phyloP scores from a whole-genome alignment of 1,284 basidiomycete species.

The Taiwanofungus camphoratus region DNA sequence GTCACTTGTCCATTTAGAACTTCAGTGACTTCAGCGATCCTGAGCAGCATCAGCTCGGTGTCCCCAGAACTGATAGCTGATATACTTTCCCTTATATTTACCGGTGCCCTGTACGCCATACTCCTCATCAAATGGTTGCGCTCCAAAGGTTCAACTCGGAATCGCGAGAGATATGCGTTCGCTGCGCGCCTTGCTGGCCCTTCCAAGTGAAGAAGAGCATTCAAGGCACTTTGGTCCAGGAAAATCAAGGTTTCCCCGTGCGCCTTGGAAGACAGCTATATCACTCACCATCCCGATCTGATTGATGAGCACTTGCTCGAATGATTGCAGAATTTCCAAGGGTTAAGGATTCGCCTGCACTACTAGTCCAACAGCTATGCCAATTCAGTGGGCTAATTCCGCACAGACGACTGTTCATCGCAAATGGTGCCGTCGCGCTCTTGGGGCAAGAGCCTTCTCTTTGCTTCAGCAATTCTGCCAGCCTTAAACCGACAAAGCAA shows the following conservation, averaged over 20 bases:
- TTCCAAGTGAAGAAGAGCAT: too few relatives aligned
- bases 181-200: too few relatives aligned
- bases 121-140: background rate
- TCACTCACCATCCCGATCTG: background rate
- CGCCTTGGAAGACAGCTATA: too few relatives aligned
- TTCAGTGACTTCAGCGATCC: background rate
- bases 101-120: background rate
- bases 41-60: background rate
- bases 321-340: background rate
- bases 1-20: conserved; percentile 1
- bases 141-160: background rate
- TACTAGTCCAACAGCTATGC: background rate
- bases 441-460: background rate
- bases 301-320: background rate
- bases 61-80: background rate
- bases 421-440: too few relatives aligned
- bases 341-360: background rate
- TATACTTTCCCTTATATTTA: background rate
- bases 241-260: too few relatives aligned
- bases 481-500: background rate
- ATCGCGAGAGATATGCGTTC: too few relatives aligned
- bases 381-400: background rate
- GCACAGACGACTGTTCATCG: background rate
- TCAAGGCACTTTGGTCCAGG: too few relatives aligned
- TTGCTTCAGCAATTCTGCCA: background rate